Evolutionary conservation across 1,284 basidiomycete genomes (phyloP).

Genomic region (Ustilago loliicola): DNA sequence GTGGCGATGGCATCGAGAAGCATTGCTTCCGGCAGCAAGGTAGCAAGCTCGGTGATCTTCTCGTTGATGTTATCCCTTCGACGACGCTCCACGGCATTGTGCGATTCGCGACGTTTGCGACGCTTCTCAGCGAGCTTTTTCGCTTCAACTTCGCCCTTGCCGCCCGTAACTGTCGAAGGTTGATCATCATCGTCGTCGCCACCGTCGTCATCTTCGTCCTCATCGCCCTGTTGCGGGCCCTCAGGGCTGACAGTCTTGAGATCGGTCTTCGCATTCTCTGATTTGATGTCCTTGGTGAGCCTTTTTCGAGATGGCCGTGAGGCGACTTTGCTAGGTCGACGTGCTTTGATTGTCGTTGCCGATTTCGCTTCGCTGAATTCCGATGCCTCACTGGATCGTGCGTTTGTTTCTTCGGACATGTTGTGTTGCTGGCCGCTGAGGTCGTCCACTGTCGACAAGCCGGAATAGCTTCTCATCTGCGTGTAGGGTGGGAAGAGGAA

Average conservation of each 20-base stretch:
- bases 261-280: constrained; percentile 18
- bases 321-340: constrained; percentile 34
- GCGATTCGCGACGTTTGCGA: constrained; percentile 82
- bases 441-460: constrained; percentile 6
- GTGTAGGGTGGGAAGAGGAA: constrained; percentile 54
- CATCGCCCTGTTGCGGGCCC: constrained; percentile 32
- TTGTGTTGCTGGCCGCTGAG: background rate
- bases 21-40: constrained; percentile 81
- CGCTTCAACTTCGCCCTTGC: constrained; percentile 53
- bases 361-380: constrained; percentile 28
- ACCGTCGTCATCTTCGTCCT: constrained; percentile 48
- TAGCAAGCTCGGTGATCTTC: constrained; percentile 88
- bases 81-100: constrained; percentile 90
- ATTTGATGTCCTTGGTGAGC: constrained; percentile 27
- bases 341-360: constrained; percentile 20
- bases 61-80: constrained; percentile 93
- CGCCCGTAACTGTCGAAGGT: constrained; percentile 11
- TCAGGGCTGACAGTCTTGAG: constrained; percentile 32
- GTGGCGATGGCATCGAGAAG: constrained; percentile 67
- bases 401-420: background rate
- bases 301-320: constrained; percentile 28
- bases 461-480: constrained; percentile 18
- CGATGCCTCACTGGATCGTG: constrained; percentile 31
- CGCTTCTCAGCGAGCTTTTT: constrained; percentile 77
- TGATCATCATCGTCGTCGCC: constrained; percentile 44